phyloP scores from a whole-genome alignment of 495 filamentous ascomycete species.

The Penicillium parvum region DNA sequence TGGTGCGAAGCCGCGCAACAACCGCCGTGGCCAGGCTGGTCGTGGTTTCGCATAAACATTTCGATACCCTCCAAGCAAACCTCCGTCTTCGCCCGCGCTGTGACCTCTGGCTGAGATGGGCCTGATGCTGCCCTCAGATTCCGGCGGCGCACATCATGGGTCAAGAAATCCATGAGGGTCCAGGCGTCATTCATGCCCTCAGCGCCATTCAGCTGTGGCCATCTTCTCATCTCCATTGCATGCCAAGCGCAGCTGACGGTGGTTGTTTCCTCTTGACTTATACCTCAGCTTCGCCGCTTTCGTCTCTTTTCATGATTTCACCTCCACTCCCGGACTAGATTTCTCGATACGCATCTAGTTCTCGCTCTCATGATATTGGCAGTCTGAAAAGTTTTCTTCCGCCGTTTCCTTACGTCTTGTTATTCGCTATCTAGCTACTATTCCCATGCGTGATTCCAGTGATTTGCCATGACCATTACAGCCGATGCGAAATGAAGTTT shows the following conservation, averaged over 20 bases:
- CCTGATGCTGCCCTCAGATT: conserved; percentile 1
- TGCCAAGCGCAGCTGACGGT: conserved; percentile 13
- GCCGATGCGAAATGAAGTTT: conserved; percentile 37
- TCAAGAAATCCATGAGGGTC: background rate
- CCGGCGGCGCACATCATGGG: too few species aligned
- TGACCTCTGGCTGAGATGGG: conserved; percentile 6
- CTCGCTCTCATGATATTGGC: conserved; percentile 36
- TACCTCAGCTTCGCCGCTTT: conserved; percentile 14
- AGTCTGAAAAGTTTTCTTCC: conserved; percentile 42
- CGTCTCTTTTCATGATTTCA: conserved; percentile 26
- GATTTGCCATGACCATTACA: conserved; percentile 40
- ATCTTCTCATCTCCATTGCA: conserved; percentile 14
- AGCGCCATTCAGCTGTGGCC: conserved; percentile 8
- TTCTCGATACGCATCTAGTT: conserved; percentile 33
- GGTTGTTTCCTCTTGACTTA: conserved; percentile 19
- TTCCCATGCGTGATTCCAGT: conserved; percentile 37
- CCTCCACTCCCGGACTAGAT: conserved; percentile 29
- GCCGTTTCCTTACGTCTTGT: conserved; percentile 15
- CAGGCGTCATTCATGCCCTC: background rate
- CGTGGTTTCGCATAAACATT: conserved; percentile 48
- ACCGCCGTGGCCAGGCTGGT: conserved; percentile 45
- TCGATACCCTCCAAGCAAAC: conserved; percentile 39
- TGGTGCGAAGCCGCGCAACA: conserved; percentile 48
- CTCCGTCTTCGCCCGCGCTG: conserved; percentile 18
- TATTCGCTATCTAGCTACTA: conserved; percentile 35